These are phyloP conservation scores for Trichoderma koningiopsis DNA, from an alignment of 2,329 filamentous ascomycete genomes.

Conservation along the genomic window DNA sequence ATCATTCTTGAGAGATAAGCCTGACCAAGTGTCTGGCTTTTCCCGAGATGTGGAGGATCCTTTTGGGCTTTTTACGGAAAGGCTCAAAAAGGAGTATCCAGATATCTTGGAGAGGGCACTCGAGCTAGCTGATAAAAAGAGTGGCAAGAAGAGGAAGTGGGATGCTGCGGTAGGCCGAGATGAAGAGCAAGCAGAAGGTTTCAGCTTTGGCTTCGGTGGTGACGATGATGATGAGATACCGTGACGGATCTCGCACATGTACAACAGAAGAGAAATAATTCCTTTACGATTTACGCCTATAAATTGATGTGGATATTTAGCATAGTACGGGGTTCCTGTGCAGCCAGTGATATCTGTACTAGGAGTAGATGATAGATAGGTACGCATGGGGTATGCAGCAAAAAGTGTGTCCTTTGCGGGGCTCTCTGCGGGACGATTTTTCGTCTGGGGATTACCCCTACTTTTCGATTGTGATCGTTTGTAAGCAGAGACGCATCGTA, in stretches of 20 bases:
- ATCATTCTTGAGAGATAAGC: slow-evolving; percentile 77
- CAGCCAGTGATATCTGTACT: background rate
- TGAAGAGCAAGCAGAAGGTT: slow-evolving; percentile 37
- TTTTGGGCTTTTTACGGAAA: slow-evolving; percentile 72
- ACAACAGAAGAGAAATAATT: background rate
- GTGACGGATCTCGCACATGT: slow-evolving; percentile 2
- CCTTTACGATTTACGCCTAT: background rate
- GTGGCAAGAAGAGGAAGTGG: slow-evolving; percentile 80
- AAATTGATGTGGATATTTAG: background rate
- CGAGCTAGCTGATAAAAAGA: slow-evolving; percentile 63
- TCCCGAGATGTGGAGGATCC: slow-evolving; percentile 69
- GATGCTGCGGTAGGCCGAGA: slow-evolving; percentile 65
- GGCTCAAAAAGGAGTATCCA: slow-evolving; percentile 65
- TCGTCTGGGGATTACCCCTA: background rate
- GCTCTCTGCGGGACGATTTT: background rate
- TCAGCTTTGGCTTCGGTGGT: slow-evolving; percentile 49
- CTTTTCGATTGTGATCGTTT: background rate
- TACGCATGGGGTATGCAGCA: background rate
- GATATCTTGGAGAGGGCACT: slow-evolving; percentile 68
- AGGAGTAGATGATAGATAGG: background rate
- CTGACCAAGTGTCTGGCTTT: slow-evolving; percentile 88
- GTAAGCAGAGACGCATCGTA: background rate
- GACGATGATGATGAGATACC: slow-evolving; percentile 51
- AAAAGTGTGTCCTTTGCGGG: background rate
- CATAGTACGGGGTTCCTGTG: background rate